These are phyloP conservation scores for Shiraia bambusicola DNA, from an alignment of 2,329 filamentous ascomycete species.

Conservation along the genomic window DNA sequence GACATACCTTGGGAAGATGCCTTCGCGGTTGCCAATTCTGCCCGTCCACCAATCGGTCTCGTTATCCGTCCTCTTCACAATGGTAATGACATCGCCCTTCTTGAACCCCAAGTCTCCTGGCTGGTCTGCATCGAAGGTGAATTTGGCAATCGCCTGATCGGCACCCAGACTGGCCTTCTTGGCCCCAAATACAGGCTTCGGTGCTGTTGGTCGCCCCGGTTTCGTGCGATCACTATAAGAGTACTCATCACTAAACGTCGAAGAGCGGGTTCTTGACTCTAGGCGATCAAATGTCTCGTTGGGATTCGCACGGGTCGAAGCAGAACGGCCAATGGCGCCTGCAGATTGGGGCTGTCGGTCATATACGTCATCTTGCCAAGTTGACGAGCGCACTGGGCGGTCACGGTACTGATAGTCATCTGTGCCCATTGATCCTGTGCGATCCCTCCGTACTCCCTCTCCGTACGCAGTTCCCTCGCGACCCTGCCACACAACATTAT, in stretches of 20 bases:
- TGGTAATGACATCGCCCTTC: slow-evolving; percentile 95
- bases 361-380: slow-evolving; percentile 76
- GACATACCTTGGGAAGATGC: slow-evolving; percentile 83
- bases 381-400: slow-evolving; percentile 63
- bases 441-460: slow-evolving; percentile 61
- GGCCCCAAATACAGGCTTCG: slow-evolving; percentile 78
- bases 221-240: slow-evolving; percentile 59
- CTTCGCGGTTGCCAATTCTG: slow-evolving; percentile 77
- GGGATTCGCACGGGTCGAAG: slow-evolving; percentile 53
- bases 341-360: slow-evolving; percentile 54
- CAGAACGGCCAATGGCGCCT: slow-evolving; percentile 48
- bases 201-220: slow-evolving; percentile 78
- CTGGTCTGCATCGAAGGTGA: slow-evolving; percentile 92
- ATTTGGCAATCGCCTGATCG: slow-evolving; percentile 88
- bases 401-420: slow-evolving; percentile 56
- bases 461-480: slow-evolving; percentile 69
- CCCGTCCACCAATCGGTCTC: slow-evolving; percentile 98
- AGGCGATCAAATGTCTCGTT: slow-evolving; percentile 54
- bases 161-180: slow-evolving; percentile 50
- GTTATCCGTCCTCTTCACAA: slow-evolving; percentile 90
- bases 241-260: slow-evolving; percentile 52
- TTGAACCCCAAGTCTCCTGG: slow-evolving; percentile 92
- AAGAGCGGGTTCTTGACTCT: slow-evolving; percentile 41
- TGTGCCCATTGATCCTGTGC: slow-evolving; percentile 41
- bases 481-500: slow-evolving; percentile 83